Percentiles rank a stretch among this genome's conserved stretches.
Conservation (phyloP, 1,284 basidiomycete species). For the Inonotus obliquus region DNA sequence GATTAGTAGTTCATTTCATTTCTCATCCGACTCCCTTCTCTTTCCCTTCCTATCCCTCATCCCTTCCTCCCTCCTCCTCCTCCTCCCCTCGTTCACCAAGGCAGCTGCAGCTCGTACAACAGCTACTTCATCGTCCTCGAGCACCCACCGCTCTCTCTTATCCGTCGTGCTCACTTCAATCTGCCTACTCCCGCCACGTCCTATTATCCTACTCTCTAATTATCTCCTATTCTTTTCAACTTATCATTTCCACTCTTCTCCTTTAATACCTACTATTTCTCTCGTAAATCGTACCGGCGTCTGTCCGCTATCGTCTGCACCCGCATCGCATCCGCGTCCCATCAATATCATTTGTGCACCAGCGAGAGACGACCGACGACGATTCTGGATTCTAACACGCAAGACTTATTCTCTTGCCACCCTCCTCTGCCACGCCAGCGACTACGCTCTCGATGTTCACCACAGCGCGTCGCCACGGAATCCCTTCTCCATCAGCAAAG, state of each 20-base stretch:
- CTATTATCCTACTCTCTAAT: slow-evolving; percentile 17
- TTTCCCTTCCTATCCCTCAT: background rate
- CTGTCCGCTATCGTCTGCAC: background rate
- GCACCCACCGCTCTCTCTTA: background rate
- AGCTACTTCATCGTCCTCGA: background rate
- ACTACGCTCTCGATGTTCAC: slow-evolving; percentile 9
- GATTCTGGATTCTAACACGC: background rate
- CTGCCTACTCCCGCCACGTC: slow-evolving; percentile 19
- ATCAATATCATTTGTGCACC: background rate
- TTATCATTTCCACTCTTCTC: slow-evolving; percentile 4
- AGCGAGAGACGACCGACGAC: background rate
- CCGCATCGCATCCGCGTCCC: background rate
- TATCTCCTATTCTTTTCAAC: slow-evolving; percentile 1
- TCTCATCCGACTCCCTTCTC: background rate
- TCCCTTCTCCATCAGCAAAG: slow-evolving; percentile 6
- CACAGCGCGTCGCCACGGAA: slow-evolving; percentile 15
- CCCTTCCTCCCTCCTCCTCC: background rate
- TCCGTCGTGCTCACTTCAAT: background rate
- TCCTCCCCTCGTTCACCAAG: background rate
- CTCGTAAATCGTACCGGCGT: background rate
- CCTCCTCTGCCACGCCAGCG: slow-evolving; percentile 19
- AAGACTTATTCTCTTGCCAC: slow-evolving; percentile 24
- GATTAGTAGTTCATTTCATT: background rate
- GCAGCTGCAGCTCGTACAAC: background rate
- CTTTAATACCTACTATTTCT: background rate